A percentile compares a stretch with the other conserved stretches of the same genome.
Conservation (phyloP, 169 alveolate species). For the Eimeria praecox region DNA sequence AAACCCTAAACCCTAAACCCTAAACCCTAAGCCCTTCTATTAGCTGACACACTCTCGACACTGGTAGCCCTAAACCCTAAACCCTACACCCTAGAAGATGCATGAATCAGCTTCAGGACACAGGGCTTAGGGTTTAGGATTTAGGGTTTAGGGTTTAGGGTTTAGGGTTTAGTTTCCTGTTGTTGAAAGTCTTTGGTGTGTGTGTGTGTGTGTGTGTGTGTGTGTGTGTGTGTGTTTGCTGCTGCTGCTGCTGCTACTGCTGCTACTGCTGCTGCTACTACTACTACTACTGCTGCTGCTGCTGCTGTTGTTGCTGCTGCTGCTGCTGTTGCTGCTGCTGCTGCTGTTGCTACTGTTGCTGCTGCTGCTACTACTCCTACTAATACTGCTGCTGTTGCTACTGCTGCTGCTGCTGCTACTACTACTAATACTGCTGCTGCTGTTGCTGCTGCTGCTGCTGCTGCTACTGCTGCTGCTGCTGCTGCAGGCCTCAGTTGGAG, state of each 20-base stretch:
- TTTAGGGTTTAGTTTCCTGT: too few species aligned
- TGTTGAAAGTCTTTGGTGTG: too few species aligned
- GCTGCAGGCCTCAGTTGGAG: slow-evolving; percentile 54
- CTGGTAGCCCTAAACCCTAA: too few species aligned
- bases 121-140: neutral
- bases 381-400: too few species aligned
- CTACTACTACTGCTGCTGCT: neutral
- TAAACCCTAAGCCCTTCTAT: too few species aligned
- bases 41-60: too few species aligned
- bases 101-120: neutral
- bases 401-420: neutral
- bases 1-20: slow-evolving; percentile 31
- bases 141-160: slow-evolving; percentile 18
- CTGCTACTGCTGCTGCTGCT: slow-evolving; percentile 9
- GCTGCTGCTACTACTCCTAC: neutral
- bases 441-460: neutral
- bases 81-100: neutral
- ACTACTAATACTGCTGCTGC: neutral
- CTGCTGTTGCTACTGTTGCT: neutral
- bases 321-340: too few species aligned
- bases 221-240: neutral
- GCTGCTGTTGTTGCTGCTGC: neutral
- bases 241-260: too few species aligned
- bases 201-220: too few species aligned
- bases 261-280: neutral